Evolutionary conservation across 805 yeast genomes (phyloP).

Genomic region (Wickerhamiella domercqiae): DNA sequence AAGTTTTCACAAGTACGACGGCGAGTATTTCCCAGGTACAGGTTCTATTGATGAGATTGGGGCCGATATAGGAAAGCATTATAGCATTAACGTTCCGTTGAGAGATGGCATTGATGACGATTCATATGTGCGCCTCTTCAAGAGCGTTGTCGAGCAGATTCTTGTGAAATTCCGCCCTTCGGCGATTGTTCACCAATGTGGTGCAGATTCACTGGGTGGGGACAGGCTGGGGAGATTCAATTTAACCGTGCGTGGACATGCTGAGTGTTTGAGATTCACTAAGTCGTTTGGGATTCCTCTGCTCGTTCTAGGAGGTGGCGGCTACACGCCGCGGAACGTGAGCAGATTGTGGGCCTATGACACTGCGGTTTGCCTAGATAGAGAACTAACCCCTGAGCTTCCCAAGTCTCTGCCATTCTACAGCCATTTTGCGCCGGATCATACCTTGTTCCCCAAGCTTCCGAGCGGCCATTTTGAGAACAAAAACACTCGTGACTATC

Average conservation of each 20-base stretch:
- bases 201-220: conserved; percentile 93
- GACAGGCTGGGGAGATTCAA: conserved; percentile 94
- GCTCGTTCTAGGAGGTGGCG: conserved; percentile 96
- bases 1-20: conserved; percentile 77
- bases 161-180: conserved; percentile 81
- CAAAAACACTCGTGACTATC: conserved; percentile 65
- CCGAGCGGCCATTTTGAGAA: conserved; percentile 72
- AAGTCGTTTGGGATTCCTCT: conserved; percentile 75
- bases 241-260: conserved; percentile 85
- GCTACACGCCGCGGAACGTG: conserved; percentile 94
- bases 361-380: conserved; percentile 73
- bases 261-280: conserved; percentile 83
- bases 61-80: conserved; percentile 69
- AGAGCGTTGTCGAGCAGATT: conserved; percentile 78
- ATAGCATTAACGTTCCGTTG: conserved; percentile 72
- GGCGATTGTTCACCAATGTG: conserved; percentile 94
- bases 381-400: conserved; percentile 54
- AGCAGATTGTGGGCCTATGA: conserved; percentile 93
- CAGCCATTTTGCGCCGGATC: conserved; percentile 81
- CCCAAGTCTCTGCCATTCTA: conserved; percentile 65
- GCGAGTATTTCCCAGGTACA: conserved; percentile 88
- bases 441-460: conserved; percentile 69
- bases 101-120: conserved; percentile 91
- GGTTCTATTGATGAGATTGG: conserved; percentile 79
- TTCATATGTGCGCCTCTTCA: conserved; percentile 41